Conservation (phyloP, 352 stramenopile genomes). For the Globisporangium paroecandrum region DNA sequence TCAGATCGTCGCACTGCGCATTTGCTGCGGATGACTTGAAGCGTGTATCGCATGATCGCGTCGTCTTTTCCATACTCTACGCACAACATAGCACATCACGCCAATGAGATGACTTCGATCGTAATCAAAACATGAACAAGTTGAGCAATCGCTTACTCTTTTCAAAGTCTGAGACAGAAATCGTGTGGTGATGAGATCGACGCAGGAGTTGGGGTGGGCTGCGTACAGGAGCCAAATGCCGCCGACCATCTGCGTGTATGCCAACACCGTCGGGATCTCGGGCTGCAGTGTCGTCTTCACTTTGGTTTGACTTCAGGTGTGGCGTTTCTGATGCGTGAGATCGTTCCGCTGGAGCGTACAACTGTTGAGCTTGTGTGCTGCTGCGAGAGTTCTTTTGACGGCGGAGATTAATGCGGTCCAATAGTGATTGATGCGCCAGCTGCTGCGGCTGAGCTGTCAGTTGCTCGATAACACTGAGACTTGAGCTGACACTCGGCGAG, state of each 20-base stretch:
- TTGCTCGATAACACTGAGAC: conserved; percentile 1
- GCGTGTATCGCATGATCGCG: conserved; percentile 37
- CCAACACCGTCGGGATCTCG: background rate
- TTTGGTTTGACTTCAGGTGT: background rate
- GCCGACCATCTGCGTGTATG: background rate
- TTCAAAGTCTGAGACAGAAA: conserved; percentile 8
- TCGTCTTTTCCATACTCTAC: conserved; percentile 49
- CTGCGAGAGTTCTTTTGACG: background rate
- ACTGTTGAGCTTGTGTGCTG: background rate
- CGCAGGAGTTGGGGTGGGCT: background rate
- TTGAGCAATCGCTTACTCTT: conserved; percentile 4
- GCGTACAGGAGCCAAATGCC: background rate
- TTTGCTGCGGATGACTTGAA: conserved; percentile 37
- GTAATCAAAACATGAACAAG: background rate
- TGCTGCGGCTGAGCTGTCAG: conserved; percentile 4
- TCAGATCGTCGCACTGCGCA: conserved; percentile 27
- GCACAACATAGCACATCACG: background rate
- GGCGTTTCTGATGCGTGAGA: background rate
- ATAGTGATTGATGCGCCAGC: background rate
- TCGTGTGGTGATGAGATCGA: background rate
- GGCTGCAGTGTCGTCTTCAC: background rate
- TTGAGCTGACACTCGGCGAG: background rate
- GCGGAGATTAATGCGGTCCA: conserved; percentile 7
- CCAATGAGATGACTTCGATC: background rate
- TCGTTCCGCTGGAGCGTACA: conserved; percentile 4